Base-by-base conservation (phyloP, 106 monocot genomes). In the Dioscorea dumetorum region DNA sequence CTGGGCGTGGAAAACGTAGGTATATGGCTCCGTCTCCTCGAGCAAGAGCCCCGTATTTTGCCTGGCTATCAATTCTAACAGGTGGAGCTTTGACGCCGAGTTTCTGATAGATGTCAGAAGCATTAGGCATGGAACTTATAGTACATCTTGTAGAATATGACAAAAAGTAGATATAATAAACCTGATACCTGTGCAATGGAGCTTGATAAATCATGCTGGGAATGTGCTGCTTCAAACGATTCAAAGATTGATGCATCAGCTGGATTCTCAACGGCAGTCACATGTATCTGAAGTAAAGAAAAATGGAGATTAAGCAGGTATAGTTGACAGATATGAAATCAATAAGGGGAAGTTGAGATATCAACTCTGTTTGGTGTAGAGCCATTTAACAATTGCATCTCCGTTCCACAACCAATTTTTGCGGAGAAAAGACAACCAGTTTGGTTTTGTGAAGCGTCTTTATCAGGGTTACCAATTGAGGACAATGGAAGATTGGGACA, bases 21-120 rank as follows among this genome's bases (percentile, higher is more conserved):
- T 93, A 99, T 74, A 99, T 99, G 18, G 92, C 90, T 51, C 99
- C 99, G 74, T 99, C 99, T 69, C 99, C 99, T 81, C 90, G 82
- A 13, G 99, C 73, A 17, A 99, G 66, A 65, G 93, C 99, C 79
- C 90, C 92, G 62, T 99, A 99, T 73, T 99, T 99, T 52, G 93
- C 93, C 72, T 99, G 93, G 79, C 99, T 99, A 66, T 99, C 99
- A 51, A 99, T 93, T 76, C 99, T 99, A 33, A 99, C 87, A 12
- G 99, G 90, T 41, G 93, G 90, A 56, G 90, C 93, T 76, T 70
- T 73, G 11, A 99, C 90, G 33, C 99, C 90, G 67, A 99, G 99
- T 85, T 78, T 99, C 99, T 99, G 58, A 14, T 61, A 59, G 12
- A 70, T 76, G 69, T 58, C 58, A 72, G 48, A 32, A 77, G 18